Evolutionary conservation across 148 eudicot species (phyloP).

Genomic region (Vaccinium corymbosum): DNA sequence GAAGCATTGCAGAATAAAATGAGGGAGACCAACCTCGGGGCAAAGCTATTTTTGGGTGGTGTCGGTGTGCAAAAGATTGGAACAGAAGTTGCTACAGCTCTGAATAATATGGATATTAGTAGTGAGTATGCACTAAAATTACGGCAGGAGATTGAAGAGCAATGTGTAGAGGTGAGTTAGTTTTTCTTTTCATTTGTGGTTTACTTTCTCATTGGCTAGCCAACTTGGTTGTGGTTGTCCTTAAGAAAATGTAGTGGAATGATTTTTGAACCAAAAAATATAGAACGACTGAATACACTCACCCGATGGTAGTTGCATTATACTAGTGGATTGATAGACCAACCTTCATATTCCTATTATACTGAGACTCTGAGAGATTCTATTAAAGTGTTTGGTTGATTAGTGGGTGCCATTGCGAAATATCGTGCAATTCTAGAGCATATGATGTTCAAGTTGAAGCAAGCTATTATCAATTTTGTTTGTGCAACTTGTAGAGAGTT

Average conservation of each 20-base stretch:
- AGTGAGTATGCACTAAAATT: constrained; percentile 82
- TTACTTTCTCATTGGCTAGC: neutral
- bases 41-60: constrained; percentile 84
- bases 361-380: neutral
- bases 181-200: neutral
- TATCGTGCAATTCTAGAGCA: neutral
- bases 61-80: constrained; percentile 93
- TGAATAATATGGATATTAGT: constrained; percentile 92
- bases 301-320: neutral
- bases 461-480: neutral
- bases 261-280: neutral
- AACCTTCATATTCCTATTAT: neutral
- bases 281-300: neutral
- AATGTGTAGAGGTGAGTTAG: constrained; percentile 68
- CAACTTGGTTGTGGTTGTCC: neutral
- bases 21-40: constrained; percentile 92
- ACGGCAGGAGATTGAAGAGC: constrained; percentile 94
- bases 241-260: neutral
- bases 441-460: neutral
- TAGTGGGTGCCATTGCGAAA: neutral
- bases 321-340: neutral
- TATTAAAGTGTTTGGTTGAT: neutral
- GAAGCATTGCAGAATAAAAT: constrained; percentile 91
- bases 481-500: neutral
- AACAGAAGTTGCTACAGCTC: constrained; percentile 77